Evolutionary conservation across 2,329 filamentous ascomycete species (phyloP).

Genomic region (Botrytis fabae): DNA sequence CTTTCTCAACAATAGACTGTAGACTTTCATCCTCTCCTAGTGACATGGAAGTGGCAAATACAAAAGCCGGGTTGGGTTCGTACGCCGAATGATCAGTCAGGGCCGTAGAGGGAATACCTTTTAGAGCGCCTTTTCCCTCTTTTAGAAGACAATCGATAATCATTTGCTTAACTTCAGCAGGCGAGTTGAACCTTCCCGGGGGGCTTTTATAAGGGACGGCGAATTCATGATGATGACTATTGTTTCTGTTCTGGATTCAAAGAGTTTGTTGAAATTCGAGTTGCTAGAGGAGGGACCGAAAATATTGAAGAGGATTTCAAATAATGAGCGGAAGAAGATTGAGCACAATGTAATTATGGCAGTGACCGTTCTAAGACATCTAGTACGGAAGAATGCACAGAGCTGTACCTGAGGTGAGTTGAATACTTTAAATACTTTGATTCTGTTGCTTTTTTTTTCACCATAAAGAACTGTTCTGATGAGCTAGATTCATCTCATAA

Average conservation of each 20-base stretch:
- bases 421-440: neutral
- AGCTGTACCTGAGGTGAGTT: neutral
- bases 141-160: neutral
- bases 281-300: neutral
- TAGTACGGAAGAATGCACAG: neutral
- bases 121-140: constrained; percentile 1
- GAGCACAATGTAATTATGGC: neutral
- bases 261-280: neutral
- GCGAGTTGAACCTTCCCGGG: neutral
- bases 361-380: neutral
- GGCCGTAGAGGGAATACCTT: neutral
- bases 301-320: neutral
- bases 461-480: neutral
- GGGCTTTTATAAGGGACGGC: neutral
- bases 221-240: neutral
- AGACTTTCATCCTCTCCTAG: constrained; percentile 2
- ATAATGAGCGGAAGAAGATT: neutral
- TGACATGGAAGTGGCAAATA: constrained; percentile 3
- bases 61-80: neutral
- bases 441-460: neutral
- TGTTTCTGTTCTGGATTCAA: neutral
- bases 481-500: neutral
- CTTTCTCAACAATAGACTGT: neutral
- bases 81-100: neutral
- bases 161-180: constrained; percentile 9